A percentile compares a stretch with the other conserved stretches of the same genome.
These are phyloP conservation scores for Boletus vinaceobasis DNA, from an alignment of 768 basidiomycete genomes.

Conservation along the genomic window DNA sequence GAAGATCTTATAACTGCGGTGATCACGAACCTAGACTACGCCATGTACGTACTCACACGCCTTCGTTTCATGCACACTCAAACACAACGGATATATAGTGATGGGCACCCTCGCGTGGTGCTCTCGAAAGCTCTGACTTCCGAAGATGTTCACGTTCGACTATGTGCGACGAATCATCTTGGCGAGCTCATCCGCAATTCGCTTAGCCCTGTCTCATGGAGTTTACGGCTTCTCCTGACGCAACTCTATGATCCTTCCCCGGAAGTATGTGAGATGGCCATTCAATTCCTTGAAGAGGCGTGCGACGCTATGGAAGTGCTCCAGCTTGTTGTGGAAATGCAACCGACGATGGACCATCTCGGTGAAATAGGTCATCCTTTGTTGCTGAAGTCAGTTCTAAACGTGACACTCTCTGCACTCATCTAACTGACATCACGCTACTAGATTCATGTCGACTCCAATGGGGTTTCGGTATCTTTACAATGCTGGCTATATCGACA, in stretches of 20 bases:
- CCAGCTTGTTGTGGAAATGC: conserved; percentile 89
- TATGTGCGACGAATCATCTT: conserved; percentile 85
- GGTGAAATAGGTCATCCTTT: conserved; percentile 90
- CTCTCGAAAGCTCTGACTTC: conserved; percentile 94
- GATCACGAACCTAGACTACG: conserved; percentile 89
- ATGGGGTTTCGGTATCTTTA: conserved; percentile 91
- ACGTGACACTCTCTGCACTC: not conserved
- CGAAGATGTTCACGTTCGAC: conserved; percentile 83
- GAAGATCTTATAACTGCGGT: conserved; percentile 92
- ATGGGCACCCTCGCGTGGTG: conserved; percentile 92
- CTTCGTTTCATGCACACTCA: not conserved
- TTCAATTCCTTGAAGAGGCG: conserved; percentile 83
- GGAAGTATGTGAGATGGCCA: conserved; percentile 88
- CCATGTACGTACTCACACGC: conserved; percentile 52
- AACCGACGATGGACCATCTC: conserved; percentile 92
- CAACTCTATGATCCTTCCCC: conserved; percentile 92
- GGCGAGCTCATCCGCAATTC: conserved; percentile 73
- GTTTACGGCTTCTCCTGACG: conserved; percentile 83
- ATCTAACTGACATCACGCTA: not conserved
- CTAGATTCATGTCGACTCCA: conserved; percentile 90
- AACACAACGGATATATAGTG: conserved; percentile 45
- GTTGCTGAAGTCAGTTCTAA: conserved; percentile 67
- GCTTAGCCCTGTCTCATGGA: conserved; percentile 74
- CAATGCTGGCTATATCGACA: conserved; percentile 87
- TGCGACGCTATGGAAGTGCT: conserved; percentile 83